These are phyloP conservation scores for Crataegus laevigata DNA, from an alignment of 306 rosid genomes.

Conservation along the genomic window DNA sequence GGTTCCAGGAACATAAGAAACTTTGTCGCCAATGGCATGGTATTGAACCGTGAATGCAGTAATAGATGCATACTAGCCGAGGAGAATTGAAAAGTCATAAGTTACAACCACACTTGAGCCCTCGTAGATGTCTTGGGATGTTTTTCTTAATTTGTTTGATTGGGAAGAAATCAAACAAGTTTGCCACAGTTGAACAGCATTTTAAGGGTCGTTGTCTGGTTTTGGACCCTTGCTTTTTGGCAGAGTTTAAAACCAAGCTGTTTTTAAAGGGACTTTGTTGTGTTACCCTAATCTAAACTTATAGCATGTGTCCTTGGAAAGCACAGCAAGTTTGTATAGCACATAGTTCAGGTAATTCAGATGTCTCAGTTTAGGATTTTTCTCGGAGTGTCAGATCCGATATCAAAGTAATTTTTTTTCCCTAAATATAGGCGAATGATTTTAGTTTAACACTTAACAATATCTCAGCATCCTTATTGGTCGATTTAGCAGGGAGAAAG, in stretches of 20 bases:
- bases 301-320: background rate
- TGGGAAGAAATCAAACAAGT: background rate
- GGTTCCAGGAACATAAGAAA: background rate
- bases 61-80: background rate
- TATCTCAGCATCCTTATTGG: background rate
- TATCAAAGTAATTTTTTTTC: background rate
- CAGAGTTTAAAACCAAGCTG: background rate
- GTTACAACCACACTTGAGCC: background rate
- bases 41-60: background rate
- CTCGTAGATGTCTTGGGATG: background rate
- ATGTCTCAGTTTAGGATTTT: background rate
- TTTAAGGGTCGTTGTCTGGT: background rate
- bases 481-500: background rate
- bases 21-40: background rate
- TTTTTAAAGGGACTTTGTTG: background rate
- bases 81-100: background rate
- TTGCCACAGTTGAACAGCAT: background rate
- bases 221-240: background rate
- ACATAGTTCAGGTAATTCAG: background rate
- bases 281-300: background rate
- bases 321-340: background rate
- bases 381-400: background rate
- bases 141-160: background rate
- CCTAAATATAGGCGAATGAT: background rate
- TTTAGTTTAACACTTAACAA: background rate